Base-by-base conservation (phyloP, 2,329 filamentous ascomycete species). In the Akanthomyces muscarius region DNA sequence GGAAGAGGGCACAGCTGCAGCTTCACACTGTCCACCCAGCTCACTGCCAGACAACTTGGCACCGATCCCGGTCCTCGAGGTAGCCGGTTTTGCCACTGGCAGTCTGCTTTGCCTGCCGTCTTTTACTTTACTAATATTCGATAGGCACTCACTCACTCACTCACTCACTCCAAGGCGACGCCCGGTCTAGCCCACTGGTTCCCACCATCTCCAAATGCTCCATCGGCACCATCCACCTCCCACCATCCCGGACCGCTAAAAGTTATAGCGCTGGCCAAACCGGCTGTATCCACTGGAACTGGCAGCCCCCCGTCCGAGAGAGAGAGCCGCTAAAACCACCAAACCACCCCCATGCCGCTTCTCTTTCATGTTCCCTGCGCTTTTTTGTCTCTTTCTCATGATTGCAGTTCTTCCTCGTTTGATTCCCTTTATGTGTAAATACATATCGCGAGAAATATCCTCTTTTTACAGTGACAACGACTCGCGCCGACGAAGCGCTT, bases 201-300 rank as follows among this genome's bases (percentile, higher is more conserved):
- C 52, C 52, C 52, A 54, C 52, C 52, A 25, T 16, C 16, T 51
- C 48, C 18, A 36, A 36, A 30, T 36, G 18, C 42, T 51, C 50
- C 50, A 42, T 44, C 53, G 53, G 38, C 38, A 42, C 23, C 53
- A 42, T 54, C 51, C 51, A 41, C 52, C 36, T 38, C 6, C 52
- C 36, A 30, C 52, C 52, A 55, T 42, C 36, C 38, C 38, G 52
- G 38, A 42, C 52, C 23, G 52, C 52, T 28, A 54, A 33, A 2
- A n/a, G 48, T 18, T 51, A 14, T 41, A 42, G 52, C 36, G 53
- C 53, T 25, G 21, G 23, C 56, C 4, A 36, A 10, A 23, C 16
- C 21, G 25, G 14, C 21, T 18, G 33, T 59, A 59, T 21, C 56
- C 56, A 59, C 56, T 59, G 56, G 41, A 41, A 30, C 53, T 8